Base-by-base conservation (phyloP, 2,329 filamentous ascomycete genomes). In the Ophiosphaerella herpotricha region DNA sequence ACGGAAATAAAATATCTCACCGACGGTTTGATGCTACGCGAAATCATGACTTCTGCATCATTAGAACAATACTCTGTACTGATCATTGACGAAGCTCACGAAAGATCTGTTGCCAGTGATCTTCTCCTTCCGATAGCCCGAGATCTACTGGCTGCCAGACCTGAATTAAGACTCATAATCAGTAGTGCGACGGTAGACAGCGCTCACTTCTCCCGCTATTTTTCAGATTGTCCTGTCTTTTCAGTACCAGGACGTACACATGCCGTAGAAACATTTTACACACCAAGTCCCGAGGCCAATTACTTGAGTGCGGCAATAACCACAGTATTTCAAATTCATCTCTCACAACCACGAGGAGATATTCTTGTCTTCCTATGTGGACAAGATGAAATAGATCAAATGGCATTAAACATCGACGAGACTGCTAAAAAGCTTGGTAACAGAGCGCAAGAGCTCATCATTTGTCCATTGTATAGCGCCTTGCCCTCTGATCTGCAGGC, bases 51-150 rank as follows among this genome's bases (percentile, higher is more conserved):
- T 0, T 91, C 96, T 64, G 92, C 93, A 0, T 86, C 93, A 59
- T 78, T 97, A 5, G 83, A 85, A 1, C 85, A 85, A 13, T 97
- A 97, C 63, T 89, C 90, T 5, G 90, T 87, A 11, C 76, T 99
- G 55, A 97, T 99, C 87, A 93, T 99, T 48, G 94, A 99, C 69
- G 94, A 99, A 72, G 94, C 94, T 0, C 94, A 99, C 82, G 94
- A 99, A 71, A 82, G 94, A 60, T 96, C 91, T 0, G 82, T 97
- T 0, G 86, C 91, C 45, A 96, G 93, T 0, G 94, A 99, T 72
- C 92, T 99, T 48, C 75, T 97, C 7, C 92, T 99, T 48, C 75
- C 97, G 7, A 83, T 96, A 51, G 91, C 90, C 9, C 75, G 93
- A 97, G 75, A 82, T 97, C 54, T 87, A 90, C 0, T 82, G 26